Evolutionary conservation across 2,329 filamentous ascomycete species (phyloP).

Genomic region (Cercospora sp.): DNA sequence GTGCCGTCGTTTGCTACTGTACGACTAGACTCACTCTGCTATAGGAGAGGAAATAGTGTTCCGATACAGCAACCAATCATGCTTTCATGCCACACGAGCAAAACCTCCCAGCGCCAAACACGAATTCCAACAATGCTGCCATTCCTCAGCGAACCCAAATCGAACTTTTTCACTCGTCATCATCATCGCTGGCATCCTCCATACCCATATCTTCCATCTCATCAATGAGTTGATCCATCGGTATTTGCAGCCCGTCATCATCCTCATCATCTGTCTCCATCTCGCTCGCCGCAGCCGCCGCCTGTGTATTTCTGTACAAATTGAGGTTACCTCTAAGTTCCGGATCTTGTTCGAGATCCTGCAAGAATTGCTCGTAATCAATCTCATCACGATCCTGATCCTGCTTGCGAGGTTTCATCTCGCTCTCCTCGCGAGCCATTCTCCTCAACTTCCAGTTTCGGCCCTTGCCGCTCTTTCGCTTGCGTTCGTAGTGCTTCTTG

Average conservation of each 20-base stretch:
- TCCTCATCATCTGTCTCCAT: constrained; percentile 57
- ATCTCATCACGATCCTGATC: constrained; percentile 86
- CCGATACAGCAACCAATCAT: neutral
- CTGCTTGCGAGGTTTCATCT: constrained; percentile 79
- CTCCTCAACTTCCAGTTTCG: constrained; percentile 95
- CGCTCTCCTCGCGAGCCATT: constrained; percentile 85
- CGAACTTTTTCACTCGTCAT: constrained; percentile 10
- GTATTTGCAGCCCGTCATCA: constrained; percentile 54
- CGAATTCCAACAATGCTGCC: neutral
- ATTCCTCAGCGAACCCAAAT: neutral
- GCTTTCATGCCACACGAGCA: neutral
- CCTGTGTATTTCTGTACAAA: constrained; percentile 71
- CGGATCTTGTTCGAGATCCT: constrained; percentile 92
- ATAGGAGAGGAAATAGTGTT: neutral
- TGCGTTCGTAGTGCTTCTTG: constrained; percentile 93
- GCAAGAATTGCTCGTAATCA: constrained; percentile 96
- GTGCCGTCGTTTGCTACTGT: neutral
- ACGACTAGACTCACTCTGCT: neutral
- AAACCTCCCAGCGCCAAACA: constrained; percentile 1
- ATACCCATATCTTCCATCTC: constrained; percentile 89
- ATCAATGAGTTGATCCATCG: constrained; percentile 68
- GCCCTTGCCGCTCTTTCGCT: constrained; percentile 60
- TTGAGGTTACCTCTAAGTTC: constrained; percentile 82
- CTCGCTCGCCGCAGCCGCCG: constrained; percentile 62
- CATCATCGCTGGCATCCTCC: constrained; percentile 49